A percentile compares a stretch with the other conserved stretches of the same genome.
phyloP scores from a whole-genome alignment of 2,329 filamentous ascomycete genomes.

The Drechslerella stenobrocha region DNA sequence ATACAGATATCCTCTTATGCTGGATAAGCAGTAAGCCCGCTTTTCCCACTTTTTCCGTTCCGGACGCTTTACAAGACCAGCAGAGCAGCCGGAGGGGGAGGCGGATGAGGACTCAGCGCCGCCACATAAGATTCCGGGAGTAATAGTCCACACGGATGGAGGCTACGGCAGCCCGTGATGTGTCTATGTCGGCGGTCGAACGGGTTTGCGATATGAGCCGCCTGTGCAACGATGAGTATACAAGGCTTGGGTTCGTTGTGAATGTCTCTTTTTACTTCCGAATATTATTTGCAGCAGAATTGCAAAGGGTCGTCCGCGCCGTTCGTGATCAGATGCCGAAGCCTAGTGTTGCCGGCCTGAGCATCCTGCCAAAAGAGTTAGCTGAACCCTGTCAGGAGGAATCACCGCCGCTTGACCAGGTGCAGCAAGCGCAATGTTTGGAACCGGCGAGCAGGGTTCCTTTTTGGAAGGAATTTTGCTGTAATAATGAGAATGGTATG shows the following conservation, averaged over 20 bases:
- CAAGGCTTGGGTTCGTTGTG: neutral
- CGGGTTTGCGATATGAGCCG: neutral
- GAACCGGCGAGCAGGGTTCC: constrained; percentile 15
- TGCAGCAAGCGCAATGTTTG: constrained; percentile 27
- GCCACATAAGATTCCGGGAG: constrained; percentile 5
- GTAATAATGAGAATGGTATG: constrained; percentile 14
- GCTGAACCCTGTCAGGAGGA: constrained; percentile 38
- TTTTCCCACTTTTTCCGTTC: neutral
- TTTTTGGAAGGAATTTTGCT: constrained; percentile 38
- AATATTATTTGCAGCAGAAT: neutral
- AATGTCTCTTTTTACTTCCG: neutral
- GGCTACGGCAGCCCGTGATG: neutral
- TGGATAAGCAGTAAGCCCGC: neutral
- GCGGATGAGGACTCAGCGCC: neutral
- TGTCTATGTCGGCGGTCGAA: neutral
- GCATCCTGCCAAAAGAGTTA: constrained; percentile 10
- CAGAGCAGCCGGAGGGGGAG: neutral
- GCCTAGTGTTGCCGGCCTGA: constrained; percentile 13
- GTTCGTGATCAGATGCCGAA: constrained; percentile 40
- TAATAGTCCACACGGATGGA: neutral
- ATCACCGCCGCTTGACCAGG: constrained; percentile 40
- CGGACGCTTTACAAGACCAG: neutral
- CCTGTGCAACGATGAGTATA: neutral
- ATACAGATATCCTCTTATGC: neutral
- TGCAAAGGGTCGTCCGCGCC: constrained; percentile 5